Evolutionary conservation across 345 rosid genomes (phyloP).

Genomic region (Sisymbrium altissimum): DNA sequence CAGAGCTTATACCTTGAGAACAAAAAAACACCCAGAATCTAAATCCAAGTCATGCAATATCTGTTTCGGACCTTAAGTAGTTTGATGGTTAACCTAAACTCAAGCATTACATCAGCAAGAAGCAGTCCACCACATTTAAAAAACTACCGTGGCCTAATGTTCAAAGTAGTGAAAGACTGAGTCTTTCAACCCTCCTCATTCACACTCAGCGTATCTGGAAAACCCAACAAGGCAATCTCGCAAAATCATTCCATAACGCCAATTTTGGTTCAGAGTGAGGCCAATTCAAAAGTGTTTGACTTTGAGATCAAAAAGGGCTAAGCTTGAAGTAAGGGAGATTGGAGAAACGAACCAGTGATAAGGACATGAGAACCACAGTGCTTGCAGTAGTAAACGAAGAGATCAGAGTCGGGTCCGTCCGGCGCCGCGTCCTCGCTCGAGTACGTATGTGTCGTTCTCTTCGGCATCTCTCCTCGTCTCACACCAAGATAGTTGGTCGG

Average conservation of each 20-base stretch:
- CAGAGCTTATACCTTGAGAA: neutral
- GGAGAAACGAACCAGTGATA: constrained; percentile 71
- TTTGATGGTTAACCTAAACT: neutral
- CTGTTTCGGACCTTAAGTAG: neutral
- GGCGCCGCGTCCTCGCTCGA: constrained; percentile 99
- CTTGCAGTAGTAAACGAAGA: constrained; percentile 98
- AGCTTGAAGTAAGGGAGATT: neutral
- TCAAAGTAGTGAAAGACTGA: constrained; percentile 6
- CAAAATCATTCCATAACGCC: constrained; percentile 5
- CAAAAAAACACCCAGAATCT: neutral
- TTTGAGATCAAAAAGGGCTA: neutral
- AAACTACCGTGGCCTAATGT: neutral
- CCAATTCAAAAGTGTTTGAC: neutral
- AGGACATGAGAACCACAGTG: constrained; percentile 96
- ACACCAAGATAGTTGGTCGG: neutral
- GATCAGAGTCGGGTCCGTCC: constrained; percentile 95
- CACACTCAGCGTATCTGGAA: neutral
- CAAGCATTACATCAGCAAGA: neutral
- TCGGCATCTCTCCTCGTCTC: constrained; percentile 63
- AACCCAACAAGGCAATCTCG: neutral
- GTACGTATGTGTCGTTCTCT: constrained; percentile 98
- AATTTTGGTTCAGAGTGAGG: neutral
- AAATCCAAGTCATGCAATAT: neutral
- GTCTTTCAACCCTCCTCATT: neutral
- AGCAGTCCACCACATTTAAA: no score